Evolutionary conservation across 202 grass and related monocot species (phyloP).

Genomic region (Schoenoplectus triqueter): DNA sequence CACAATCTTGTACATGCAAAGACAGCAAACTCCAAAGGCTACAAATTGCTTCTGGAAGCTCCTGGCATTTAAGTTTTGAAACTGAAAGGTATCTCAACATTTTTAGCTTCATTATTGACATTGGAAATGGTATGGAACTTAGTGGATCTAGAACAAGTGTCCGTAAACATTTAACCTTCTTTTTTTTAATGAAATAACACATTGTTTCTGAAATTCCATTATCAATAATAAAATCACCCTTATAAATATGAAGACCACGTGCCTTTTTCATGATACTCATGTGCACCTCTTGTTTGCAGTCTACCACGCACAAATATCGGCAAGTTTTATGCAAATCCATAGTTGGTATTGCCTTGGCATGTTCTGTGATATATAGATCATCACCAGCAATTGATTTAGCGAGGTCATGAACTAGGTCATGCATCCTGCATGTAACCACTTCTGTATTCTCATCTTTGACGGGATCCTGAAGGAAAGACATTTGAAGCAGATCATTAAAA

Average conservation of each 20-base stretch:
- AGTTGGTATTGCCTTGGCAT: conserved; percentile 38
- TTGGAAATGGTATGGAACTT: not conserved
- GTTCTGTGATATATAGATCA: conserved; percentile 45
- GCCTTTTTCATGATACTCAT: not conserved
- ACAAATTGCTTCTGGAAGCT: conserved; percentile 37
- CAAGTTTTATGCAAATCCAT: conserved; percentile 29
- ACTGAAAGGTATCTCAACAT: conserved; percentile 31
- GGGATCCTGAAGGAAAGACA: conserved; percentile 53
- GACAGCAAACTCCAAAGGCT: conserved; percentile 17
- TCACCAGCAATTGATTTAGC: conserved; percentile 58
- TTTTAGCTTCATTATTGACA: conserved; percentile 28
- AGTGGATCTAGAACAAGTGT: not conserved
- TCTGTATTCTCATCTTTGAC: conserved; percentile 36
- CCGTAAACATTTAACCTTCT: not conserved
- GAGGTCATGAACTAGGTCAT: conserved; percentile 61
- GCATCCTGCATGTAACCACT: conserved; percentile 46
- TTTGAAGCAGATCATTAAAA: conserved; percentile 51
- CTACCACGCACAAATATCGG: not conserved
- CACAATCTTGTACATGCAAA: conserved; percentile 50
- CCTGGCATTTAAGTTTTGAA: conserved; percentile 44
- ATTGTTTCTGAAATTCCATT: not conserved
- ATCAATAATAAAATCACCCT: conserved; percentile 14
- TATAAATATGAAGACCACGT: conserved; percentile 15
- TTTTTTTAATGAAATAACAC: not conserved
- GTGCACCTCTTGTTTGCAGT: conserved; percentile 40